Percentiles rank a stretch among this genome's conserved stretches.
phyloP scores from a whole-genome alignment of 2,329 filamentous ascomycete species.

The Phoma sp. region DNA sequence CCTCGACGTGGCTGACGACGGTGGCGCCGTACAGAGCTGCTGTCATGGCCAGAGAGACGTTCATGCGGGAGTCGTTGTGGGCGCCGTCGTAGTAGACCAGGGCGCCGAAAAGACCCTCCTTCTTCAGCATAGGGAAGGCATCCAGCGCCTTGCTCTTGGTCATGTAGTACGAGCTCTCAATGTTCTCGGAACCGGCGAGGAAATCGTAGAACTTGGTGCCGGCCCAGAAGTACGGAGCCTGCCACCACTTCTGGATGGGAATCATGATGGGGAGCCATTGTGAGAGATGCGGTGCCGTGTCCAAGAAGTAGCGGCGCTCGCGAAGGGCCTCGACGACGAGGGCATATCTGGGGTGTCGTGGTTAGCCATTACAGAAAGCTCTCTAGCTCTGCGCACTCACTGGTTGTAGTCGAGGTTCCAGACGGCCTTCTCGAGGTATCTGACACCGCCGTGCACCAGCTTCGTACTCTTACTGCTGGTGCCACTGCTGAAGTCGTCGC shows the following conservation, averaged over 20 bases:
- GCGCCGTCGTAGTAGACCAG: conserved; percentile 91
- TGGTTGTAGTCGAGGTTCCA: conserved; percentile 86
- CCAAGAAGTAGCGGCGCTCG: conserved; percentile 82
- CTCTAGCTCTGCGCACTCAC: conserved; percentile 49
- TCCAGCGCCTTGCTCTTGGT: conserved; percentile 86
- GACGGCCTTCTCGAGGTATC: conserved; percentile 85
- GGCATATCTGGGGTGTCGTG: conserved; percentile 56
- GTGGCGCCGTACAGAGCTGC: conserved; percentile 86
- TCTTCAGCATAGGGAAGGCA: conserved; percentile 87
- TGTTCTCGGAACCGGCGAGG: conserved; percentile 83
- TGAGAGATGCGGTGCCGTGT: conserved; percentile 82
- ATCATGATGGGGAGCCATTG: conserved; percentile 84
- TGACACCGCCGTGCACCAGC: conserved; percentile 82
- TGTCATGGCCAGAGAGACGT: conserved; percentile 85
- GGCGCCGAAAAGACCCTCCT: conserved; percentile 77
- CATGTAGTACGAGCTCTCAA: conserved; percentile 87
- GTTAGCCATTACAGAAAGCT: conserved; percentile 9
- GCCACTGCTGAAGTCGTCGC: conserved; percentile 81
- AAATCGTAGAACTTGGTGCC: conserved; percentile 85
- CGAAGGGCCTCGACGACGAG: conserved; percentile 82
- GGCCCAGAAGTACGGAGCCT: conserved; percentile 79
- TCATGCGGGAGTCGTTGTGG: conserved; percentile 93
- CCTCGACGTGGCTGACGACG: conserved; percentile 82
- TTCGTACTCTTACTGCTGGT: conserved; percentile 90
- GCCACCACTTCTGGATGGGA: conserved; percentile 82